phyloP scores from a whole-genome alignment of 208 protist species.

The Tritrichomonas foetus region DNA sequence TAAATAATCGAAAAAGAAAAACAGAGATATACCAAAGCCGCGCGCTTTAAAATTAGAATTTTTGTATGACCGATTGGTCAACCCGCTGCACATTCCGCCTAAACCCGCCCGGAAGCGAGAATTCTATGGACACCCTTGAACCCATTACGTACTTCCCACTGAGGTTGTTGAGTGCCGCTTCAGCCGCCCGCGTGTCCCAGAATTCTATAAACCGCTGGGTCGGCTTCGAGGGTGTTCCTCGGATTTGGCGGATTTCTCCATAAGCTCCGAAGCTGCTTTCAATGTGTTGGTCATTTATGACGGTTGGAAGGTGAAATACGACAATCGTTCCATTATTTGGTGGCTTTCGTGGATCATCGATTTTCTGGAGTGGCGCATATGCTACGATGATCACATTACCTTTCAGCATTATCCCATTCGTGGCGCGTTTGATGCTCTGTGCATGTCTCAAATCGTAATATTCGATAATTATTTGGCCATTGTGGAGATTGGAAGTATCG shows the following conservation, averaged over 20 bases:
- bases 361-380: neutral
- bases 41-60: too few species aligned
- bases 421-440: neutral
- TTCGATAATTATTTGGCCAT: neutral
- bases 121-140: neutral
- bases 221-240: neutral
- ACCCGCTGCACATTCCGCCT: neutral
- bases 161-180: neutral
- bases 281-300: neutral
- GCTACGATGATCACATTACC: neutral
- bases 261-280: neutral
- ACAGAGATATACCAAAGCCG: too few species aligned
- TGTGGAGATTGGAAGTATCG: neutral
- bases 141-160: constrained; percentile 39
- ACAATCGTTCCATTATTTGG: constrained; percentile 32
- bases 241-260: constrained; percentile 19
- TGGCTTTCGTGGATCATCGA: neutral
- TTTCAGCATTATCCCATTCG: neutral
- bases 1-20: too few species aligned
- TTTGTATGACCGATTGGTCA: too few species aligned
- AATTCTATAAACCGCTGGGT: neutral
- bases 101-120: constrained; percentile 19
- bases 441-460: neutral
- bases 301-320: neutral
- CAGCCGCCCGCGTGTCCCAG: neutral